Evolutionary conservation across 108 stramenopile species (phyloP), one percentile per base, ranked within the genome.

Genomic region (Nannochloropsis gaditana): DNA sequence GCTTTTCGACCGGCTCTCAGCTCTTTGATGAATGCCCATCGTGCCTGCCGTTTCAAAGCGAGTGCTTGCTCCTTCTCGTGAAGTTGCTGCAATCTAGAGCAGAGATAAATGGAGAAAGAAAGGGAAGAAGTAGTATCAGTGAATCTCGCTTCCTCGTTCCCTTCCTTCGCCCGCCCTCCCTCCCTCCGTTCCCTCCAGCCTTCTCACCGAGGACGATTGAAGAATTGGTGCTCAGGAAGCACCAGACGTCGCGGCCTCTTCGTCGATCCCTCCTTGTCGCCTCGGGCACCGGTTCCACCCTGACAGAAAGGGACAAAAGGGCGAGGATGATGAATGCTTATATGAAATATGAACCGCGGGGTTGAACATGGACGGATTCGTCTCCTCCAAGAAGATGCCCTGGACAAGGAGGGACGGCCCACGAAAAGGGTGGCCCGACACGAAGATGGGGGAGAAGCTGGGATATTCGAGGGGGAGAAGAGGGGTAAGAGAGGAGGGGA

Each of bases 191-290:
- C 47, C 15, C 15, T 15, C 47, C 47, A 0, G 11, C 47, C 47
- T 50, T 15, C 47, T 15, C 15, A 50, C 47, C 47, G 47, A 11
- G 47, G 47, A 1, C 47, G 47, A 15, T 50, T 50, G 47, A 50
- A 50, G 15, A 50, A 50, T 50, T 50, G 47, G 15, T 50, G 47
- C 47, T 50, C 47, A 50, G 47, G 47, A 10, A 50, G 15, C 11
- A 15, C 47, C 11, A 50, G 47, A 0, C 47, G 47, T 15, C 47
- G 47, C 15, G 10, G 47, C 47, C 15, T 50, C 84, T 87, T 87
- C 21, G 80, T 45, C 3, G 79, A 83, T 21, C 45, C 80, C 21
- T 87, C 87, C 84, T 84, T 81, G 45, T 80, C 11, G 42, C 83
- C 44, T 50, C 15, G 10, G 47, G 47, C 11, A 10, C 11, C 47